Percentiles rank a stretch among this genome's conserved stretches.
phyloP scores from a whole-genome alignment of 1,284 basidiomycete species.

The Melampsora larici-populina region DNA sequence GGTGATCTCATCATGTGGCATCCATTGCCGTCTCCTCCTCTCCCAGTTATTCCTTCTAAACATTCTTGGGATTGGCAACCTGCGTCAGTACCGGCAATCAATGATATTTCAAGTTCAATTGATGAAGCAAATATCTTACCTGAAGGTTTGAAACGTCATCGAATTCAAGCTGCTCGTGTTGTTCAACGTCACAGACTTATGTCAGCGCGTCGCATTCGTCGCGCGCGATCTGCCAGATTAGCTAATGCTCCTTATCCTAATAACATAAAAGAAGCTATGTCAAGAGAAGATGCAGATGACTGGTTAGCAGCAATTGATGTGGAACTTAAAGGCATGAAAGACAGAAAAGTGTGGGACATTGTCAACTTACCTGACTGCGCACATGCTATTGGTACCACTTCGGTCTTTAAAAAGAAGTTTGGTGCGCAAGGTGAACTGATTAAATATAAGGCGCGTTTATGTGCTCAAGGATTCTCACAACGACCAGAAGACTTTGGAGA shows the following conservation, averaged over 20 bases:
- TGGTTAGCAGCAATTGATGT: not conserved
- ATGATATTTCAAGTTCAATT: not conserved
- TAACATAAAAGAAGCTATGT: not conserved
- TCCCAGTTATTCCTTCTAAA: not conserved
- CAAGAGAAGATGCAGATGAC: not conserved
- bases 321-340: not conserved
- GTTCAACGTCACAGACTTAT: no score
- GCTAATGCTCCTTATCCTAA: not conserved
- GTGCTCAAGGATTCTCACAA: no score
- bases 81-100: not conserved
- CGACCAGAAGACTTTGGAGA: no score
- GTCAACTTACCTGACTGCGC: not conserved
- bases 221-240: not conserved
- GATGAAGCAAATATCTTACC: not conserved
- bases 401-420: constrained; percentile 6
- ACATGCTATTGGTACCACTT: not conserved
- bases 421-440: no score
- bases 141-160: not conserved
- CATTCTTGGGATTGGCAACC: not conserved
- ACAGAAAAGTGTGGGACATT: not conserved
- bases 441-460: no score
- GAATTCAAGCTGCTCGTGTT: no score
- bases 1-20: no score
- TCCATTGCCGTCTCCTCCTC: no score
- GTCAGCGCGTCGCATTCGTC: no score